phyloP scores from a whole-genome alignment of 2,329 filamentous ascomycete genomes.

The Tricladium varicosporioides region DNA sequence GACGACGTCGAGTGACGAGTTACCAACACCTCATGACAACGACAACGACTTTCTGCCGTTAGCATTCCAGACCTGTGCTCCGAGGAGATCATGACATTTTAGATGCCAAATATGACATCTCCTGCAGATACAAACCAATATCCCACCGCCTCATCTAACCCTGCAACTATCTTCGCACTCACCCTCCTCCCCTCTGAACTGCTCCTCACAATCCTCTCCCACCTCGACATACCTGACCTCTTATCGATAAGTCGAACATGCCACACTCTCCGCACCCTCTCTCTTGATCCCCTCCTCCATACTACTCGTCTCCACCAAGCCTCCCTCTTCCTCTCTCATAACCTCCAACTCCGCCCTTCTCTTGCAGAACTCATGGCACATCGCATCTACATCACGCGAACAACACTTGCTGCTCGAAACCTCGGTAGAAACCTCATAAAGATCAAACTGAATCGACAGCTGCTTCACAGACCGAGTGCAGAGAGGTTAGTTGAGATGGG shows the following conservation, averaged over 20 bases:
- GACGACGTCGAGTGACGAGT: no score
- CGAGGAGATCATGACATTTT: no score
- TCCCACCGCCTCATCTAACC: neutral
- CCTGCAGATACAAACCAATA: neutral
- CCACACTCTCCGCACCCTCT: constrained; percentile 60
- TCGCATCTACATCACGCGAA: constrained; percentile 66
- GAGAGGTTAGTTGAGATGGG: constrained; percentile 60
- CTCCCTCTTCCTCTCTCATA: constrained; percentile 51
- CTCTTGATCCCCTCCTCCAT: constrained; percentile 65
- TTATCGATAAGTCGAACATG: constrained; percentile 38
- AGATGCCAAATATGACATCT: neutral
- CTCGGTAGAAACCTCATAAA: constrained; percentile 61
- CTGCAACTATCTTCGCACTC: constrained; percentile 1
- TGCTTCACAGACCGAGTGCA: constrained; percentile 58
- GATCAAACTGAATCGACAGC: constrained; percentile 61
- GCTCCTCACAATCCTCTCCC: constrained; percentile 42
- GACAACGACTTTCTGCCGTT: no score
- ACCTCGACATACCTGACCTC: constrained; percentile 45
- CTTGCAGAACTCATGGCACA: constrained; percentile 60
- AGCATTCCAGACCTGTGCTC: no score
- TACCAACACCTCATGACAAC: no score
- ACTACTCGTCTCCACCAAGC: constrained; percentile 57
- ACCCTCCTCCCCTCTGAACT: constrained; percentile 37
- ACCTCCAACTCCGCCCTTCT: constrained; percentile 57
- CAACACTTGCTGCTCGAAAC: constrained; percentile 60